These are phyloP conservation scores for Saccharomycopsis guyanensis DNA, from an alignment of 805 yeast genomes.

Conservation along the genomic window DNA sequence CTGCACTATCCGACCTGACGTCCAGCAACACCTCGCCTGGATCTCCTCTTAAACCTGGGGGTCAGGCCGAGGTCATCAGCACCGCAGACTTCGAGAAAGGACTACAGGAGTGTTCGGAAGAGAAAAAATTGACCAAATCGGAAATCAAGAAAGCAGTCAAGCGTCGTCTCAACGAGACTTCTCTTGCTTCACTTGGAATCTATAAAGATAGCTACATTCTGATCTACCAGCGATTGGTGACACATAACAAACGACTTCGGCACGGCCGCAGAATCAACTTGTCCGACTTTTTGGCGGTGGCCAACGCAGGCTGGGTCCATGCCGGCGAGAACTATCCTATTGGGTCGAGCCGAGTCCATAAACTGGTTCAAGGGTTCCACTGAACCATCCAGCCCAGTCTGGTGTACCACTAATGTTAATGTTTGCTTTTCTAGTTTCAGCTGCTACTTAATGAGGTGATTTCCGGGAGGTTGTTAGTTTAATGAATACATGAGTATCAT, in stretches of 20 bases:
- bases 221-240: constrained; percentile 63
- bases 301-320: constrained; percentile 30
- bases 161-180: constrained; percentile 6
- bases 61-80: neutral
- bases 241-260: constrained; percentile 59
- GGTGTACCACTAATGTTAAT: too few species aligned
- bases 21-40: neutral
- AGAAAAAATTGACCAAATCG: constrained; percentile 22
- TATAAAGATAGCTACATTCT: constrained; percentile 47
- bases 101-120: too few species aligned
- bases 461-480: too few species aligned
- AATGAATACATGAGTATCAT: too few species aligned
- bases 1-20: neutral
- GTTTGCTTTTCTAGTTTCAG: too few species aligned
- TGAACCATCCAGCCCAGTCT: neutral
- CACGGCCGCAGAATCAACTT: constrained; percentile 54
- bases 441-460: too few species aligned
- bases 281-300: constrained; percentile 40
- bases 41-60: neutral
- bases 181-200: constrained; percentile 25
- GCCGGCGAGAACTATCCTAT: neutral
- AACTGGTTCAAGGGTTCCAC: neutral
- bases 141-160: constrained; percentile 11
- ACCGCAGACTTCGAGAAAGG: too few species aligned
- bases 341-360: neutral